These are phyloP conservation scores for Leccinellum albellum DNA, from an alignment of 768 basidiomycete genomes.

Conservation along the genomic window DNA sequence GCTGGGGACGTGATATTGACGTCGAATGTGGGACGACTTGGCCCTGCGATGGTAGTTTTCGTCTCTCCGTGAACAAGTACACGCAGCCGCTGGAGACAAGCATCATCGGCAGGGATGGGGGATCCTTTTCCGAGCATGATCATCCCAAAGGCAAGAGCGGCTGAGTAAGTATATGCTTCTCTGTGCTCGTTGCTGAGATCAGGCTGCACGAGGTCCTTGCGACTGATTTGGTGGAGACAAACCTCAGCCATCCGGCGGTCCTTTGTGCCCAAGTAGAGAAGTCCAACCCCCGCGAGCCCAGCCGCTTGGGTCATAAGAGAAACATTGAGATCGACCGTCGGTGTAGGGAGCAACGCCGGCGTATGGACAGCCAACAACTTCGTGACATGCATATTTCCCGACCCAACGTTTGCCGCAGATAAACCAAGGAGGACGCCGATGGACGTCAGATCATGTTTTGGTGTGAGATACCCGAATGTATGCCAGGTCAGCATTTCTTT, in stretches of 20 bases:
- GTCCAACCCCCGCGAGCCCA: conserved; percentile 81
- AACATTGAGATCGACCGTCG: conserved; percentile 85
- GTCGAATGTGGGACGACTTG: conserved; percentile 58
- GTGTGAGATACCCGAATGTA: conserved; percentile 91
- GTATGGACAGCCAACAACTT: conserved; percentile 91
- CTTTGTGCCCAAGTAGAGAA: conserved; percentile 85
- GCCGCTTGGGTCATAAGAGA: conserved; percentile 87
- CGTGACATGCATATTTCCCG: conserved; percentile 81
- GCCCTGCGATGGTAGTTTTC: conserved; percentile 35
- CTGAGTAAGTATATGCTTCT: conserved; percentile 87
- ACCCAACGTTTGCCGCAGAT: conserved; percentile 85
- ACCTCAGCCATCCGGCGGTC: conserved; percentile 92
- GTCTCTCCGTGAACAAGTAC: conserved; percentile 75
- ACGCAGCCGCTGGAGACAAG: conserved; percentile 63
- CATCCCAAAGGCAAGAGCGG: conserved; percentile 91
- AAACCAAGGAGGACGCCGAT: conserved; percentile 93
- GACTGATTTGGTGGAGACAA: conserved; percentile 78
- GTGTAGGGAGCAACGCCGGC: conserved; percentile 85
- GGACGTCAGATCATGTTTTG: conserved; percentile 93
- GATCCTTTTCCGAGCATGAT: conserved; percentile 91
- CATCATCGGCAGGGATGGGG: conserved; percentile 71
- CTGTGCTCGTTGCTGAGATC: conserved; percentile 86
- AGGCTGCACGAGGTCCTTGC: conserved; percentile 71
- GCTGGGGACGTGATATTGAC: conserved; percentile 89
- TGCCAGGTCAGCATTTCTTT: conserved; percentile 91